A percentile compares a stretch with the other conserved stretches of the same genome.
phyloP scores from a whole-genome alignment of 768 basidiomycete genomes.

The Agaricus subrufescens region DNA sequence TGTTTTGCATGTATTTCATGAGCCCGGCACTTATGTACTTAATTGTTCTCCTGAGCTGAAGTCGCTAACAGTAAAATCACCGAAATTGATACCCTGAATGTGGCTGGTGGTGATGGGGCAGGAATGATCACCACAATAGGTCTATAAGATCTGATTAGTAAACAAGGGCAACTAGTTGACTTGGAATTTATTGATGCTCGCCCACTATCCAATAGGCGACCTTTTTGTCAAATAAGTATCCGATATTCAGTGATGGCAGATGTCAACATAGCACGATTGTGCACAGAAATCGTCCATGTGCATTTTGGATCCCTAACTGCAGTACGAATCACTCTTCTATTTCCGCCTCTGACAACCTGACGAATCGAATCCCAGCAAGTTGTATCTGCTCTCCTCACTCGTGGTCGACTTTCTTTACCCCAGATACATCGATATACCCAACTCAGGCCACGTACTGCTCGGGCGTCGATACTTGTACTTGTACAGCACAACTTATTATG shows the following conservation, averaged over 20 bases:
- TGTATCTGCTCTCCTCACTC: slow-evolving; percentile 66
- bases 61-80: no score
- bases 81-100: no score
- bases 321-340: slow-evolving; percentile 28
- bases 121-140: no score
- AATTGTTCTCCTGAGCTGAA: no score
- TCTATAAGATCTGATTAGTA: no score
- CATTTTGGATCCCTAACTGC: slow-evolving; percentile 66
- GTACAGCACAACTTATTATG: slow-evolving; percentile 91
- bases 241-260: slow-evolving; percentile 47
- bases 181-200: neutral
- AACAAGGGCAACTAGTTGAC: no score
- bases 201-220: neutral
- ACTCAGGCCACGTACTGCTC: slow-evolving; percentile 62
- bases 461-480: slow-evolving; percentile 69
- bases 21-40: no score
- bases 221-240: neutral
- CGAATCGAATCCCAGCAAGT: slow-evolving; percentile 48
- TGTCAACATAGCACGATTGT: slow-evolving; percentile 54
- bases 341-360: neutral
- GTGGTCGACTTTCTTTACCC: slow-evolving; percentile 73
- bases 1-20: neutral
- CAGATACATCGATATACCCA: slow-evolving; percentile 67
- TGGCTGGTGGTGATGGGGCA: no score
- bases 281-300: slow-evolving; percentile 54